A percentile compares a stretch with the other conserved stretches of the same genome.
phyloP scores from a whole-genome alignment of 225 moss, liverwort and hornwort genomes.

The Marchantia paleacea region DNA sequence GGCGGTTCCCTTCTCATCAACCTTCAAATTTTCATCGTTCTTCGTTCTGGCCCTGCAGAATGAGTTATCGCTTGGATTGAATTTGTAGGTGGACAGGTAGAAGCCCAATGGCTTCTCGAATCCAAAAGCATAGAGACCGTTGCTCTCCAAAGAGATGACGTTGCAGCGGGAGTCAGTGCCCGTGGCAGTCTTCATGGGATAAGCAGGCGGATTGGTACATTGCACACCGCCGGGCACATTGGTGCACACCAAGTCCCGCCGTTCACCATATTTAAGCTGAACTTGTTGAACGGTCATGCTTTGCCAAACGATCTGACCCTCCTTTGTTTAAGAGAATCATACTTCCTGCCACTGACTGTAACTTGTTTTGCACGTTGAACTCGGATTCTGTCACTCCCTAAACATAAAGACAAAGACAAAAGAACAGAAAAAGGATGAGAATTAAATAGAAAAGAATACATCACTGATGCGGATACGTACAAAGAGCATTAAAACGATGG shows the following conservation, averaged over 20 bases:
- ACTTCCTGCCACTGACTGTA: not conserved
- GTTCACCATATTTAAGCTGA: not conserved
- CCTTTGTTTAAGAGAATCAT: conserved; percentile 8
- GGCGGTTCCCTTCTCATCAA: no score
- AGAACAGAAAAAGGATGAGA: no score
- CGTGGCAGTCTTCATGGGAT: not conserved
- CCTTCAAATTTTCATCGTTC: no score
- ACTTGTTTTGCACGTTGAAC: not conserved
- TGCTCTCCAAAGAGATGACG: not conserved
- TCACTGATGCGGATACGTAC: no score
- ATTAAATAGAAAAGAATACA: no score
- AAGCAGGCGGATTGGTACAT: no score
- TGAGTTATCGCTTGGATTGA: not conserved
- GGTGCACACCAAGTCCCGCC: not conserved
- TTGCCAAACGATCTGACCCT: not conserved
- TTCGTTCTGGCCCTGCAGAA: no score
- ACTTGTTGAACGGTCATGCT: conserved; percentile 5
- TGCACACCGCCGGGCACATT: not conserved
- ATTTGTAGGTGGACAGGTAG: conserved; percentile 5
- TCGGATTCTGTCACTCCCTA: not conserved
- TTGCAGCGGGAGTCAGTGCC: not conserved
- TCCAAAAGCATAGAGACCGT: conserved; percentile 6
- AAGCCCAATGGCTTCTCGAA: not conserved
- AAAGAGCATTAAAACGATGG: no score
- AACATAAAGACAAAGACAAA: no score